phyloP scores from a whole-genome alignment of 495 filamentous ascomycete species.

The Physcia stellaris region DNA sequence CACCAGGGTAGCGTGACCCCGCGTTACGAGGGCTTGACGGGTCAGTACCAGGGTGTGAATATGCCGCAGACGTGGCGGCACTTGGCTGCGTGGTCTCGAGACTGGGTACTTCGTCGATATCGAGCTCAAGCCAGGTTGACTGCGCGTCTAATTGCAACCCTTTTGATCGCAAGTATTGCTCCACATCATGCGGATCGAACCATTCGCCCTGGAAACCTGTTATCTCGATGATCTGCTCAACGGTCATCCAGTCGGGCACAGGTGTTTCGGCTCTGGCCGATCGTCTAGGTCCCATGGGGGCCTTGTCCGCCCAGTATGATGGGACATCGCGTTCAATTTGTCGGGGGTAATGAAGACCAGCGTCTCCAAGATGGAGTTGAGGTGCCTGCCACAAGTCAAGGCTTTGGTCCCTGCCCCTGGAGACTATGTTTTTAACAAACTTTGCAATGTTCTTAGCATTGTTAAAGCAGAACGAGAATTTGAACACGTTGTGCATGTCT shows the following conservation, averaged over 20 bases:
- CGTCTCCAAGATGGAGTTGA: slow-evolving; percentile 52
- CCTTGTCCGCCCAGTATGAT: slow-evolving; percentile 21
- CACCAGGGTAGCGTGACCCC: no score
- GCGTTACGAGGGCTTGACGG: no score
- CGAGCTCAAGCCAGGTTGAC: slow-evolving; percentile 10
- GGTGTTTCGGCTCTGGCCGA: slow-evolving; percentile 22
- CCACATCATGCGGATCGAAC: slow-evolving; percentile 60
- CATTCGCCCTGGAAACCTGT: slow-evolving; percentile 52
- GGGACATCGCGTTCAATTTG: slow-evolving; percentile 19
- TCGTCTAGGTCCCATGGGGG: slow-evolving; percentile 16
- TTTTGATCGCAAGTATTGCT: slow-evolving; percentile 24
- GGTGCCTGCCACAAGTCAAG: slow-evolving; percentile 49
- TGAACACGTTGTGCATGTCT: slow-evolving; percentile 44
- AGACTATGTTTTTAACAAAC: slow-evolving; percentile 30
- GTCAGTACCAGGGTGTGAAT: no score
- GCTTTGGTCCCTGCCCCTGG: slow-evolving; percentile 26
- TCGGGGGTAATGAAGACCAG: slow-evolving; percentile 48
- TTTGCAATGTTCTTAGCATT: slow-evolving; percentile 32
- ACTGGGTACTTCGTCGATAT: neutral
- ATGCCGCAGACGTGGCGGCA: no score
- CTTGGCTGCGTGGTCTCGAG: no score
- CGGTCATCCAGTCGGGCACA: slow-evolving; percentile 24
- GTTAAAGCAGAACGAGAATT: slow-evolving; percentile 46
- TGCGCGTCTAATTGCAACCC: slow-evolving; percentile 14
- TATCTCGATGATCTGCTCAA: slow-evolving; percentile 27